phyloP scores from a whole-genome alignment of 345 rosid genomes.

The Lenwebbia sp. region DNA sequence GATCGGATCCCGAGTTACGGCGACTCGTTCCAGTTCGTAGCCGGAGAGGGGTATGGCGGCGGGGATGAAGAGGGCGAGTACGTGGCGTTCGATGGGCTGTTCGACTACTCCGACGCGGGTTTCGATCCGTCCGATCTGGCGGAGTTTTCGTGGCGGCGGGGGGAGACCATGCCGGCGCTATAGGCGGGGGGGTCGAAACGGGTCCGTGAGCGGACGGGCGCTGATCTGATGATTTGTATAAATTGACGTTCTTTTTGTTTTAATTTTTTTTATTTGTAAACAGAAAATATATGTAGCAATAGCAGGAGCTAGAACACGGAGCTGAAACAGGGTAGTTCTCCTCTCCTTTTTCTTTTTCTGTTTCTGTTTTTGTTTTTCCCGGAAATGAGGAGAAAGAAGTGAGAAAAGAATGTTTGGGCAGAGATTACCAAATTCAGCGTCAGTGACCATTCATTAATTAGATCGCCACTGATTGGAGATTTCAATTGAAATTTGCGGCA shows the following conservation, averaged over 20 bases:
- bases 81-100: slow-evolving; percentile 22
- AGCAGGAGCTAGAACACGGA: background rate
- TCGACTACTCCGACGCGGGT: slow-evolving; percentile 25
- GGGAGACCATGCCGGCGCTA: slow-evolving; percentile 14
- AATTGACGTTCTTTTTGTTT: background rate
- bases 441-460: background rate
- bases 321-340: background rate
- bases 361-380: background rate
- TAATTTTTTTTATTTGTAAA: background rate
- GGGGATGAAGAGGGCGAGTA: background rate
- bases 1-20: slow-evolving; percentile 14
- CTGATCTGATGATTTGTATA: background rate
- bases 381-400: background rate
- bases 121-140: slow-evolving; percentile 17
- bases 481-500: background rate
- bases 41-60: background rate
- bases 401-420: background rate
- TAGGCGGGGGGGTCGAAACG: background rate
- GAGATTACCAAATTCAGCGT: background rate
- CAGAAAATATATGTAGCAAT: background rate
- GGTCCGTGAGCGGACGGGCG: background rate
- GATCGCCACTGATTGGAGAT: background rate
- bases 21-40: slow-evolving; percentile 23
- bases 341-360: background rate
- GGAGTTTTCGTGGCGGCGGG: slow-evolving; percentile 5